Percentiles rank a stretch among this genome's conserved stretches.
These are phyloP conservation scores for Pulveroboletus sp. DNA, from an alignment of 768 basidiomycete species.

Conservation along the genomic window DNA sequence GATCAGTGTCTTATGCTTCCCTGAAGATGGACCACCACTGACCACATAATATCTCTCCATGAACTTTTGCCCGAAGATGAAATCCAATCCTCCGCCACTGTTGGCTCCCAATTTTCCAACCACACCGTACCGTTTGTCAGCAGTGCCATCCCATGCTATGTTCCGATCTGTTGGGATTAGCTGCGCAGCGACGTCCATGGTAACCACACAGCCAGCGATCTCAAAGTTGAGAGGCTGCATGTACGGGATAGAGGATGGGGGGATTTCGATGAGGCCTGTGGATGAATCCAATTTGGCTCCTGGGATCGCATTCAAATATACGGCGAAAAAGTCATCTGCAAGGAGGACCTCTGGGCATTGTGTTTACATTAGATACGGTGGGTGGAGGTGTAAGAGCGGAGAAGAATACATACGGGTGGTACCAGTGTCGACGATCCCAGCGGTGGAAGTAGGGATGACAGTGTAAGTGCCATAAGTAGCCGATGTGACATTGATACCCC, in stretches of 20 bases:
- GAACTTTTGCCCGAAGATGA: conserved; percentile 17
- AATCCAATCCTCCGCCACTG: conserved; percentile 11
- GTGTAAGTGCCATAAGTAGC: conserved; percentile 6
- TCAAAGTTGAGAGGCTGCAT: conserved; percentile 14
- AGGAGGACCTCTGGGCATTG: conserved; percentile 11
- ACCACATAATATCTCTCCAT: conserved; percentile 18
- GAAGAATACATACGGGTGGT: conserved; percentile 18
- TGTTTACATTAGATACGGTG: background rate
- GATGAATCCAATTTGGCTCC: conserved; percentile 2
- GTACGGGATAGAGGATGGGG: conserved; percentile 3
- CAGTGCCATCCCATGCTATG: conserved; percentile 4
- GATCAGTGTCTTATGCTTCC: background rate
- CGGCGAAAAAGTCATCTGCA: conserved; percentile 10
- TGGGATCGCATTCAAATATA: conserved; percentile 16
- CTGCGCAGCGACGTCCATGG: conserved; percentile 15
- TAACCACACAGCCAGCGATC: conserved; percentile 4
- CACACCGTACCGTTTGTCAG: conserved; percentile 10
- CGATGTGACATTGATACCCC: conserved; percentile 24
- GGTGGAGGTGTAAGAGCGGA: background rate
- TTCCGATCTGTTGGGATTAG: conserved; percentile 11
- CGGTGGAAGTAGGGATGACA: conserved; percentile 11
- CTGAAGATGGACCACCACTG: background rate
- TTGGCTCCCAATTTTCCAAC: background rate
- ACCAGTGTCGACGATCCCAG: conserved; percentile 28
- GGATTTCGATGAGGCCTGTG: conserved; percentile 14